phyloP scores from a whole-genome alignment of 768 basidiomycete genomes.

The Hericium alpestre region DNA sequence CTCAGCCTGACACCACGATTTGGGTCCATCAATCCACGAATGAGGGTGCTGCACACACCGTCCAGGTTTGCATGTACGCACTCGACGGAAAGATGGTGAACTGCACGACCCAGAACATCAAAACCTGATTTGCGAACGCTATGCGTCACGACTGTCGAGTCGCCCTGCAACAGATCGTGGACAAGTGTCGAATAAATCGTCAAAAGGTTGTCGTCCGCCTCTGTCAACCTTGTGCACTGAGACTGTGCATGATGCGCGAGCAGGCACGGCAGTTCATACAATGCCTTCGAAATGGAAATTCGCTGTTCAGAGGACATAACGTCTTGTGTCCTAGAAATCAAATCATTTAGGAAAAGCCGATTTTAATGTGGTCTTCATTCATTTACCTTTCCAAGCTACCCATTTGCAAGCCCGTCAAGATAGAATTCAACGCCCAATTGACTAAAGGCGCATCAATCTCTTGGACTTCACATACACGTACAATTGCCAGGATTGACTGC shows the following conservation, averaged over 20 bases:
- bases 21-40: slow-evolving; percentile 3
- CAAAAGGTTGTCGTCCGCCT: slow-evolving; percentile 13
- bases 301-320: neutral
- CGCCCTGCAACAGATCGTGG: slow-evolving; percentile 35
- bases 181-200: slow-evolving; percentile 27
- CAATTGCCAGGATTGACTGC: neutral
- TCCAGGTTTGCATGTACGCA: slow-evolving; percentile 9
- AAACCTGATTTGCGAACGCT: slow-evolving; percentile 36
- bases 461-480: neutral
- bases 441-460: neutral
- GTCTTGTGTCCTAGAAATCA: too few relatives aligned
- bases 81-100: slow-evolving; percentile 32
- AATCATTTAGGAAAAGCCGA: too few relatives aligned
- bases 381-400: neutral
- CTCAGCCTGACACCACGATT: slow-evolving; percentile 12
- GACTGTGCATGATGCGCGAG: neutral
- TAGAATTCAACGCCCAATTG: neutral
- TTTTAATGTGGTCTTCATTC: too few relatives aligned
- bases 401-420: neutral
- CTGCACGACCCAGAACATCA: slow-evolving; percentile 27
- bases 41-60: neutral
- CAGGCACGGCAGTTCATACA: slow-evolving; percentile 8
- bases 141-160: slow-evolving; percentile 28
- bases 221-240: neutral
- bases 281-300: neutral